phyloP scores from a whole-genome alignment of 2,329 filamentous ascomycete species.

The Penicillium sp. region DNA sequence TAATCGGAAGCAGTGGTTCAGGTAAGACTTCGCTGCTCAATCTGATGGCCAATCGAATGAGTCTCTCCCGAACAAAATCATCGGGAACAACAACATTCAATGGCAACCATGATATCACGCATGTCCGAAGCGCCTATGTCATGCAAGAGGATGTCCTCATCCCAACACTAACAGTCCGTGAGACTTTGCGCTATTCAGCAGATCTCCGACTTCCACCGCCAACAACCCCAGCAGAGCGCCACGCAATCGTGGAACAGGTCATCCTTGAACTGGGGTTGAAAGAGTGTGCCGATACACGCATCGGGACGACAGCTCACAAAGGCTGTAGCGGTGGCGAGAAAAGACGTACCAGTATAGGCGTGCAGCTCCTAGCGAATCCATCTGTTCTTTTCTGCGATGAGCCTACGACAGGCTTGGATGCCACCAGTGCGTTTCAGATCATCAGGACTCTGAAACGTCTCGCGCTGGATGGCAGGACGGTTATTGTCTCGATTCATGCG shows the following conservation, averaged over 20 bases:
- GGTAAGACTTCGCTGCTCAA: constrained; percentile 73
- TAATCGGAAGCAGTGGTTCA: constrained; percentile 71
- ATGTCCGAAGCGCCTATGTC: constrained; percentile 54
- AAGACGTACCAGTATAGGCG: constrained; percentile 71
- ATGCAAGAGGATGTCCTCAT: constrained; percentile 74
- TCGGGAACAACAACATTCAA: constrained; percentile 64
- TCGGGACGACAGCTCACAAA: constrained; percentile 68
- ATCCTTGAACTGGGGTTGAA: constrained; percentile 73
- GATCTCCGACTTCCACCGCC: constrained; percentile 67
- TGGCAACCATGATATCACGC: constrained; percentile 51
- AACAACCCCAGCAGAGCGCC: constrained; percentile 59
- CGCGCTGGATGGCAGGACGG: constrained; percentile 65
- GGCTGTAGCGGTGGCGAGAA: constrained; percentile 80
- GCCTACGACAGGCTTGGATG: constrained; percentile 71
- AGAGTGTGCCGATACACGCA: constrained; percentile 72
- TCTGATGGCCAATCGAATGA: constrained; percentile 67
- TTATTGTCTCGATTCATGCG: constrained; percentile 74
- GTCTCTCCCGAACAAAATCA: constrained; percentile 52
- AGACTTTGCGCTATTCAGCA: constrained; percentile 72
- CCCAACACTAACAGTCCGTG: constrained; percentile 70
- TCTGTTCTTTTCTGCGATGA: constrained; percentile 77
- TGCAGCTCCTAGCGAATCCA: constrained; percentile 76
- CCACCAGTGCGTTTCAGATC: constrained; percentile 72
- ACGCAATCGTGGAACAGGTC: constrained; percentile 69
- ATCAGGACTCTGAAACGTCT: constrained; percentile 68